Base-by-base conservation (phyloP, 306 rosid species). In the Benincasa hispida region DNA sequence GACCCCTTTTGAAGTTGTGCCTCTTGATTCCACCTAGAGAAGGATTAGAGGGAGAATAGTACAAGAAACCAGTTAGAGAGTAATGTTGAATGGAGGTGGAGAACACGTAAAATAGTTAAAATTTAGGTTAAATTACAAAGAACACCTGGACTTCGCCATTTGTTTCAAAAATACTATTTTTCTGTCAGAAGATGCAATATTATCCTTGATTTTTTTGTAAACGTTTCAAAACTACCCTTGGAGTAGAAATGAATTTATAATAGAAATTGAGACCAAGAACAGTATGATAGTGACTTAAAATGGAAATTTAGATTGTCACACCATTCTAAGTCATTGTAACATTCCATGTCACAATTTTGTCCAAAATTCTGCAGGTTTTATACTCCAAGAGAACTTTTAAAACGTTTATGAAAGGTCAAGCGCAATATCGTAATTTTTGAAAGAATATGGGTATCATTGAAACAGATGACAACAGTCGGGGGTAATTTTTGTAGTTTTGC, bases 11-110 rank as follows among this genome's bases (percentile, higher is more conserved):
- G 82, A 94, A 94, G 85, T 90, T 56, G 76, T 89, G 89, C 61
- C 99, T 83, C 90, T 94, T 94, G 42, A 94, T 94, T 15, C 99
- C 99, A 79, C 99, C 96, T 85, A 85, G 11, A 58, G 34, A 45
- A 8, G 3, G 78, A 34, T 11, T 32, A 47, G 14, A 7, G 45
- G 6, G 57, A 68, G 12, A 69, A 0, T 6, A 39, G 1, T 25
- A 68, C 15, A 66, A 39, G 51, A 14, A 42, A 41, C 18, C 73
- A 35, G 19, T 62, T 67, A 37, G 75, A 42, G 54, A 42, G 55
- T 13, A 42, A 7, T 14, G 10, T 2, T 68, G 55, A 24, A 68
- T 22, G 6, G 45, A 32, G n/a, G 14, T 3, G 69, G 15, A 62
- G 47, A 60, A 2, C 22, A 62, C 21, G 17, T 22, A 32, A 62